These are phyloP conservation scores for Xylaria venustula DNA, from an alignment of 495 filamentous ascomycete species.

Conservation along the genomic window DNA sequence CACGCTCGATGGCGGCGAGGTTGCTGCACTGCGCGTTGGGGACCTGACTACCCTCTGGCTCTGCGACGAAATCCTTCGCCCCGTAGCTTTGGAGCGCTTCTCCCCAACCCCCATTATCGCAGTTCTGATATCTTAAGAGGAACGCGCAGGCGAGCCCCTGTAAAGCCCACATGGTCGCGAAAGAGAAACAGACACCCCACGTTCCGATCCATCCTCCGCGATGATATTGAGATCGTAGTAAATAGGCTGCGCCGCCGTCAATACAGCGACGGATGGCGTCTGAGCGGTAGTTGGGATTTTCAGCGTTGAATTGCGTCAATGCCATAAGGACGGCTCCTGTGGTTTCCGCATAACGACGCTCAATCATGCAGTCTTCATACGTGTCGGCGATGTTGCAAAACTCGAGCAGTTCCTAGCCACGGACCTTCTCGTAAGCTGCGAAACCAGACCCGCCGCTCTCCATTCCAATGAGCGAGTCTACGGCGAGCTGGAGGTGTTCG, in stretches of 20 bases:
- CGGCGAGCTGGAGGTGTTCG: constrained; percentile 66
- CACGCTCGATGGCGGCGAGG: constrained; percentile 59
- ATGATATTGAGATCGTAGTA: constrained; percentile 61
- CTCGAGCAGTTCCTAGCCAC: constrained; percentile 66
- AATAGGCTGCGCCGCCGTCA: constrained; percentile 60
- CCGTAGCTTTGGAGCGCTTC: constrained; percentile 48
- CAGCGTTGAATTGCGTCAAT: constrained; percentile 62
- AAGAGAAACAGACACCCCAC: constrained; percentile 88
- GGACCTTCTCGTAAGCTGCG: constrained; percentile 72
- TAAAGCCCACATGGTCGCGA: constrained; percentile 79
- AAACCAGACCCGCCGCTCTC: constrained; percentile 80
- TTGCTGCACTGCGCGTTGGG: constrained; percentile 71
- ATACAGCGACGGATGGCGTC: constrained; percentile 66
- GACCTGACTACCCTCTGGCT: constrained; percentile 55
- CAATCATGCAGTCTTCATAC: constrained; percentile 82
- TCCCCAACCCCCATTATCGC: constrained; percentile 75
- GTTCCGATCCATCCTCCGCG: constrained; percentile 82
- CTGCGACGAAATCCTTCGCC: constrained; percentile 26
- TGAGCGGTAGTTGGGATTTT: constrained; percentile 65
- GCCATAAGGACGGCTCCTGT: constrained; percentile 77
- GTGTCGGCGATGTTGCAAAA: constrained; percentile 80
- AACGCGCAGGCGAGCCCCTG: constrained; percentile 71
- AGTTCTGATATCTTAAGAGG: constrained; percentile 66
- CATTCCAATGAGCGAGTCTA: constrained; percentile 80
- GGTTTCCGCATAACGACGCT: constrained; percentile 84